These are phyloP conservation scores for Melampsora larici-populina DNA, from an alignment of 1,284 basidiomycete genomes.

Conservation along the genomic window DNA sequence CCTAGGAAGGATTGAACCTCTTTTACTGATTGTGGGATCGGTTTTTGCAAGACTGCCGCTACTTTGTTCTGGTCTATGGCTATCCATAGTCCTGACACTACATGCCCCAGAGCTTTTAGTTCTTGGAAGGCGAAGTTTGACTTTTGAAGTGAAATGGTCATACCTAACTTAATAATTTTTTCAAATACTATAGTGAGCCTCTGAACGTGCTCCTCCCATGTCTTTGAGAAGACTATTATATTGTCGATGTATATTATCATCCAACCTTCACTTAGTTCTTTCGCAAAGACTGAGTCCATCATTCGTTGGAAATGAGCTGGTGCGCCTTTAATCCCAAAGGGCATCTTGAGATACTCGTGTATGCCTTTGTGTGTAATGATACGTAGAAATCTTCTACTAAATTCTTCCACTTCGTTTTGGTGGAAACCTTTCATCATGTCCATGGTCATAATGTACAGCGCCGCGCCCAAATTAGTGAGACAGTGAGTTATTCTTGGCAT, in stretches of 20 bases:
- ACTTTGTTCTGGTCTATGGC: not conserved
- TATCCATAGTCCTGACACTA: not conserved
- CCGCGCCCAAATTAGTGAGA: not conserved
- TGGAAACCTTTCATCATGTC: not conserved
- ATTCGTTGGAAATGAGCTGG: conserved; percentile 22
- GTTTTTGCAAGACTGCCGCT: not conserved
- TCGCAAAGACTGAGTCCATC: conserved; percentile 26
- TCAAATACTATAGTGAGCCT: too few relatives aligned
- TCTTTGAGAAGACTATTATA: too few relatives aligned
- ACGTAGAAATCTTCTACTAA: not conserved
- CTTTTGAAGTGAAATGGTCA: not conserved
- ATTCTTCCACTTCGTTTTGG: not conserved
- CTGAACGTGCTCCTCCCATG: too few relatives aligned
- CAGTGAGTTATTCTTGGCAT: not conserved
- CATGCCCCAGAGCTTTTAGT: conserved; percentile 1
- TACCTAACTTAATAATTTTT: not conserved
- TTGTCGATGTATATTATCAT: too few relatives aligned
- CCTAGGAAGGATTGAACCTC: too few relatives aligned
- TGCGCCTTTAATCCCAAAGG: not conserved
- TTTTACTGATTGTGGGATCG: too few relatives aligned
- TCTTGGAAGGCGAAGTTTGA: not conserved
- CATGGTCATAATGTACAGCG: not conserved
- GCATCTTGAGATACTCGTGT: conserved; percentile 2
- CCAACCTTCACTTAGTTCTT: not conserved
- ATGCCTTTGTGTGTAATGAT: conserved; percentile 1